A percentile compares a stretch with the other conserved stretches of the same genome.
Evolutionary conservation across 352 stramenopile genomes (phyloP).

Genomic region (Pythium brassicae): DNA sequence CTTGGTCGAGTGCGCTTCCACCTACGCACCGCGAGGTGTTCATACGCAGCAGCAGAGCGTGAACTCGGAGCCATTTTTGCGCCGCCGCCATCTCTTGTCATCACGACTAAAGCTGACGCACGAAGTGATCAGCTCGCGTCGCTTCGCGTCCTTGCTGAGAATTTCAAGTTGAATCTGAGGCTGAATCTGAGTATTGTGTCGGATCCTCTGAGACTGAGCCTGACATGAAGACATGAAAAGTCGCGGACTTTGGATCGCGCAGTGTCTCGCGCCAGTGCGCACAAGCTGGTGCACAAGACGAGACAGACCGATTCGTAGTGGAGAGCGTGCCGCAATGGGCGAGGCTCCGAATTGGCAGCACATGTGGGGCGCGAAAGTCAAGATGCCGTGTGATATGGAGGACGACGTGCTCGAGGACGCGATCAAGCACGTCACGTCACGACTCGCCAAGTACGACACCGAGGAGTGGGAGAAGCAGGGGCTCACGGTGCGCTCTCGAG

Average conservation of each 20-base stretch:
- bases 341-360: constrained; percentile 81
- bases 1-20: not conserved
- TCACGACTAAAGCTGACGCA: too few relatives aligned
- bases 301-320: not conserved
- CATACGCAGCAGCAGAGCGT: not conserved
- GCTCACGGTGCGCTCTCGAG: constrained; percentile 29
- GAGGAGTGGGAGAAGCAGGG: constrained; percentile 85
- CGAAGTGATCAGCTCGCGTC: too few relatives aligned
- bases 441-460: constrained; percentile 64
- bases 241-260: too few relatives aligned
- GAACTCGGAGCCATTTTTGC: not conserved
- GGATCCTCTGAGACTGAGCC: too few relatives aligned
- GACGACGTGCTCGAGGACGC: constrained; percentile 84
- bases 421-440: constrained; percentile 71
- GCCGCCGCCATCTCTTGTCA: constrained; percentile 1
- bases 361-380: constrained; percentile 86
- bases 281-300: not conserved
- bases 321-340: constrained; percentile 55
- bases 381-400: constrained; percentile 87
- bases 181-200: too few relatives aligned
- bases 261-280: not conserved
- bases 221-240: too few relatives aligned
- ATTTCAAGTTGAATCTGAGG: too few relatives aligned
- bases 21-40: constrained; percentile 9
- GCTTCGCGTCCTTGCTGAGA: too few relatives aligned